Evolutionary conservation across 257 asterid genomes (phyloP).

Genomic region (Solanum chilense): DNA sequence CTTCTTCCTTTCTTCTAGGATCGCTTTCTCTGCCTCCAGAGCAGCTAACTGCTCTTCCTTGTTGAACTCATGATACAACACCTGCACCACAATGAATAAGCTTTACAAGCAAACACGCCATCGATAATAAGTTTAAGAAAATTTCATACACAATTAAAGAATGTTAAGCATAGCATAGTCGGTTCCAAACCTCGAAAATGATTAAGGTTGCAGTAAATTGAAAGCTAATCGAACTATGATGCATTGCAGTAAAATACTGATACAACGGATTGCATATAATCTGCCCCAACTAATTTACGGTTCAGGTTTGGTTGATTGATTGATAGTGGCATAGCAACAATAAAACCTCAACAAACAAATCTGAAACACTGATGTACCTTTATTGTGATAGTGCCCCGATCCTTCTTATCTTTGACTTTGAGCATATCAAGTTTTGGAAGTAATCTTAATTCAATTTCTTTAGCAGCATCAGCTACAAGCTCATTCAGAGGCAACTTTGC

Average conservation of each 20-base stretch:
- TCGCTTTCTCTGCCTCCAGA: conserved; percentile 74
- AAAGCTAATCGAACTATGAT: background rate
- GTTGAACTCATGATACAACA: conserved; percentile 66
- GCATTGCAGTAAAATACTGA: background rate
- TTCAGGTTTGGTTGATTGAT: background rate
- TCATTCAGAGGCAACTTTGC: conserved; percentile 59
- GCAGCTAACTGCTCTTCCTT: conserved; percentile 85
- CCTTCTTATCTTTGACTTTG: conserved; percentile 82
- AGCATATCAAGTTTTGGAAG: conserved; percentile 83
- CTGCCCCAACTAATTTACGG: background rate
- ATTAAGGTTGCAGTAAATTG: background rate
- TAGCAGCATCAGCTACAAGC: conserved; percentile 50
- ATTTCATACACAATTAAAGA: background rate
- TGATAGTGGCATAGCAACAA: background rate
- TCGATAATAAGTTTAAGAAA: background rate
- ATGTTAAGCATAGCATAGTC: background rate
- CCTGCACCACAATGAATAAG: conserved; percentile 27
- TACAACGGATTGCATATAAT: background rate
- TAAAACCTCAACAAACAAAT: background rate
- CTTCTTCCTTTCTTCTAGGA: conserved; percentile 75
- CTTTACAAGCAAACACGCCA: background rate
- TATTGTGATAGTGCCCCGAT: conserved; percentile 64
- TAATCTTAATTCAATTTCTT: conserved; percentile 53
- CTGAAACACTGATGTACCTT: conserved; percentile 30
- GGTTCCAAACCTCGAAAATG: background rate